A percentile compares a stretch with the other conserved stretches of the same genome.
These are phyloP conservation scores for Teratosphaeria pseudoeucalypti DNA, from an alignment of 2,329 filamentous ascomycete species.

Conservation along the genomic window DNA sequence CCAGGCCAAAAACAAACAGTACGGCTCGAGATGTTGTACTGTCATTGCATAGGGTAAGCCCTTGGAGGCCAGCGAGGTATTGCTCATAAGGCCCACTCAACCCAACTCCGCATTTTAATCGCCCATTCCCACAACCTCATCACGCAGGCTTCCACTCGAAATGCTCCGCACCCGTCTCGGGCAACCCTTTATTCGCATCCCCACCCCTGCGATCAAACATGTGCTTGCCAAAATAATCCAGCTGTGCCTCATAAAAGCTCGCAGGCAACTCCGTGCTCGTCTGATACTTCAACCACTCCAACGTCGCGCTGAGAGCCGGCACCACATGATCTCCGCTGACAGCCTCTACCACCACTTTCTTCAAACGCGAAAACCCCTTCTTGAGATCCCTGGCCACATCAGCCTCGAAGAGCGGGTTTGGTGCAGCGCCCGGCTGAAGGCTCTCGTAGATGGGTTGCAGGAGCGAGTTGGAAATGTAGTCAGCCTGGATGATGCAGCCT, in stretches of 20 bases:
- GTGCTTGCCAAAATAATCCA: conserved; percentile 62
- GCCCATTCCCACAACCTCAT: conserved; percentile 4
- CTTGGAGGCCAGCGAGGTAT: background rate
- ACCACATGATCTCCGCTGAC: conserved; percentile 49
- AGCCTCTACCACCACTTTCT: conserved; percentile 45
- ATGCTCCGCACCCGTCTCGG: conserved; percentile 49
- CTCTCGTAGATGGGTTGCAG: conserved; percentile 38
- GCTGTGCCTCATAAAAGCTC: conserved; percentile 58
- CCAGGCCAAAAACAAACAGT: background rate
- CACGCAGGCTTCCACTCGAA: conserved; percentile 50
- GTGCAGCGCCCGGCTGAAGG: conserved; percentile 23
- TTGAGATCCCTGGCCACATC: conserved; percentile 45
- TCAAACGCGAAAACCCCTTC: conserved; percentile 41
- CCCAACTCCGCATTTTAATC: background rate
- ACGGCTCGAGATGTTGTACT: background rate
- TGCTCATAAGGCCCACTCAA: background rate
- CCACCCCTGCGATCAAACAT: conserved; percentile 52
- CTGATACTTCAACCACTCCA: conserved; percentile 59
- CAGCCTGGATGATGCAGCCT: conserved; percentile 61
- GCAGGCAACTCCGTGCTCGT: conserved; percentile 52
- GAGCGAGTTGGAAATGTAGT: conserved; percentile 50
- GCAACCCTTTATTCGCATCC: conserved; percentile 34
- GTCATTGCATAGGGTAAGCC: background rate
- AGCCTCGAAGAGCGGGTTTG: conserved; percentile 39
- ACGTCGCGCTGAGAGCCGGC: conserved; percentile 48